Evolutionary conservation across 805 yeast genomes (phyloP).

Genomic region (Teunomyces cretensis): DNA sequence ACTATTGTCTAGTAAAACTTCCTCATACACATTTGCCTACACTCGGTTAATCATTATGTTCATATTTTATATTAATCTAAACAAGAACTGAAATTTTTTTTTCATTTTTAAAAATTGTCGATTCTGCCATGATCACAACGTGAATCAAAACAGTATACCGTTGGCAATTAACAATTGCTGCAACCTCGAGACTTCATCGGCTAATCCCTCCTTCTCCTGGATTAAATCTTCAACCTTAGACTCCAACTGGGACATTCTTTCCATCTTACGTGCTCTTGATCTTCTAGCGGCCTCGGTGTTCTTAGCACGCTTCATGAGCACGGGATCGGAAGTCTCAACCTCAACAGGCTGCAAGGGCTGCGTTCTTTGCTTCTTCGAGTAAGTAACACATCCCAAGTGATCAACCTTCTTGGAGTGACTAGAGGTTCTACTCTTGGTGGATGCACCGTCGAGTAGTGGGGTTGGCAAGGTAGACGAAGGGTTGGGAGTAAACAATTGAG

Average conservation of each 20-base stretch:
- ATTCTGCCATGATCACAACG: not conserved
- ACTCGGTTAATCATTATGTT: not conserved
- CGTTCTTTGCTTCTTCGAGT: constrained; percentile 74
- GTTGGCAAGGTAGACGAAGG: constrained; percentile 32
- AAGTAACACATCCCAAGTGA: constrained; percentile 71
- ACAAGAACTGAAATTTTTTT: constrained; percentile 2
- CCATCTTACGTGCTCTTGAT: constrained; percentile 90
- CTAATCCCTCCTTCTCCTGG: constrained; percentile 57
- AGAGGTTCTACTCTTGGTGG: constrained; percentile 8
- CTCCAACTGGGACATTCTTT: constrained; percentile 82
- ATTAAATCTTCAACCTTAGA: constrained; percentile 66
- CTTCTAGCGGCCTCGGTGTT: constrained; percentile 98
- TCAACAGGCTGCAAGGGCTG: constrained; percentile 72
- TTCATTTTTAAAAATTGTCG: not conserved
- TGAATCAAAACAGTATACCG: constrained; percentile 1
- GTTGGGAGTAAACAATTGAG: constrained; percentile 30
- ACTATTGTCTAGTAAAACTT: no score
- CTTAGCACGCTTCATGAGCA: constrained; percentile 84
- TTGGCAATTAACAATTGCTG: constrained; percentile 42
- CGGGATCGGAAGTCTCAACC: constrained; percentile 59
- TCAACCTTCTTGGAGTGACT: constrained; percentile 45
- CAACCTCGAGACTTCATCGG: constrained; percentile 62
- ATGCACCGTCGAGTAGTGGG: constrained; percentile 26
- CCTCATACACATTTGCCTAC: not conserved
- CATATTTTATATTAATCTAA: not conserved